Base-by-base conservation (phyloP, 2,329 filamentous ascomycete species). In the Epichloe typhina region DNA sequence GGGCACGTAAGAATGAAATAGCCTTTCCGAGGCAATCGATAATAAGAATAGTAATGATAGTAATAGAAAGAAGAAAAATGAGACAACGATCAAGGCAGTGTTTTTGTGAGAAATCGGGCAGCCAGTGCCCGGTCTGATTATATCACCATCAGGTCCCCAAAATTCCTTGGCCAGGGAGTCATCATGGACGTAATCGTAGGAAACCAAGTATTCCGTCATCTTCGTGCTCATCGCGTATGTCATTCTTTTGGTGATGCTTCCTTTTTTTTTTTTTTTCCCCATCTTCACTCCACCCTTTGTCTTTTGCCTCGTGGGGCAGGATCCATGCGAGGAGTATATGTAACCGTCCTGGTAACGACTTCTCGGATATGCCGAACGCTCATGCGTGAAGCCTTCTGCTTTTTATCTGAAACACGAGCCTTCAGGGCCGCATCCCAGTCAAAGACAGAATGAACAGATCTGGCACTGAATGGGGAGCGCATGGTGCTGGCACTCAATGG, bases 271-370 rank as follows among this genome's bases (percentile, higher is more conserved):
- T 33, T 21, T 13, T 36, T 21, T 19, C 13, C 7, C 15, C 26
- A 23, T 44, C 49, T 51, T 63, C 60, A 72, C 56, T 76, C 73
- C 46, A 75, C 66, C 73, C 88, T 94, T 71, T 90, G 84, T 71
- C 89, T 82, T 77, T 96, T 97, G 56, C 90, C 90, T 67, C 90
- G 90, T 7, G 89, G 91, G 38, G 90, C 88, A 23, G 90, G 87
- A 57, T 89, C 86, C 71, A 97, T 87, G 57, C 83, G 76, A 54
- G 82, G 85, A 64, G 87, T 95, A 68, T 94, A 95, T 40, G 88
- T 95, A 53, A 95, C 87, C 15, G 89, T 96, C 58, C 89, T 79
- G n/a, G 90, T 96, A 49, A 96, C 86, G 4, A 96, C 88, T 66
- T 96, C 89, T 50, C 88, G 76, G 52, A 96, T 88, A 62, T 84